Evolutionary conservation across 257 asterid genomes (phyloP).

Genomic region (Anisodus acutangulus): DNA sequence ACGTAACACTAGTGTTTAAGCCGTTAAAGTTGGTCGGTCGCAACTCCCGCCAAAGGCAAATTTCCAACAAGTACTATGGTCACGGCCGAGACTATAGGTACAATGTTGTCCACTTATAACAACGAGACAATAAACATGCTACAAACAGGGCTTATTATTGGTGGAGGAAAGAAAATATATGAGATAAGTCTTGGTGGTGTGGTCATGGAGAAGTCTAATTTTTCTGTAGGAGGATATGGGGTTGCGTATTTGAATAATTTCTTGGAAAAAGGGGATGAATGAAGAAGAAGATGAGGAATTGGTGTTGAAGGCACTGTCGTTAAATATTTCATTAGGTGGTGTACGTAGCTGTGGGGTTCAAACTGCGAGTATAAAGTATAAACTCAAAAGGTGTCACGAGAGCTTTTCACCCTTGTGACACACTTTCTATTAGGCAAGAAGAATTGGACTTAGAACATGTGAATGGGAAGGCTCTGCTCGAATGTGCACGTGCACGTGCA

Average conservation of each 20-base stretch:
- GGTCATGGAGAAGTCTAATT: neutral
- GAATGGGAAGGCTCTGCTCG: neutral
- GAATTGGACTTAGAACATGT: neutral
- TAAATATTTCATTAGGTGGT: neutral
- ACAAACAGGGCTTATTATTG: neutral
- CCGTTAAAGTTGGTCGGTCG: too few species aligned
- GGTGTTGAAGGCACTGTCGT: neutral
- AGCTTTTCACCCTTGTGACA: neutral
- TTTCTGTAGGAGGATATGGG: neutral
- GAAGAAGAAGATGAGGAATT: slow-evolving; percentile 15
- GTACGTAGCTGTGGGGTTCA: neutral
- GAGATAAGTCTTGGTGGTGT: neutral
- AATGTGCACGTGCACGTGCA: neutral
- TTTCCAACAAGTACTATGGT: neutral
- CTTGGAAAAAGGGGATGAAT: neutral
- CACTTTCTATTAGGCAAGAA: neutral
- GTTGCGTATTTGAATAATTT: neutral
- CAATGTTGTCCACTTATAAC: neutral
- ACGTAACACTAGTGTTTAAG: too few species aligned
- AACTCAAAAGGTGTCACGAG: neutral
- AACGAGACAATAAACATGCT: neutral
- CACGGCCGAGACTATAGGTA: neutral
- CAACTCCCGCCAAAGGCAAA: too few species aligned
- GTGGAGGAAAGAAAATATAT: slow-evolving; percentile 6
- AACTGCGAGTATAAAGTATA: neutral